Evolutionary conservation across 208 protist species (phyloP), one percentile per base, ranked within the genome.

Genomic region (Crithidia expoeki): DNA sequence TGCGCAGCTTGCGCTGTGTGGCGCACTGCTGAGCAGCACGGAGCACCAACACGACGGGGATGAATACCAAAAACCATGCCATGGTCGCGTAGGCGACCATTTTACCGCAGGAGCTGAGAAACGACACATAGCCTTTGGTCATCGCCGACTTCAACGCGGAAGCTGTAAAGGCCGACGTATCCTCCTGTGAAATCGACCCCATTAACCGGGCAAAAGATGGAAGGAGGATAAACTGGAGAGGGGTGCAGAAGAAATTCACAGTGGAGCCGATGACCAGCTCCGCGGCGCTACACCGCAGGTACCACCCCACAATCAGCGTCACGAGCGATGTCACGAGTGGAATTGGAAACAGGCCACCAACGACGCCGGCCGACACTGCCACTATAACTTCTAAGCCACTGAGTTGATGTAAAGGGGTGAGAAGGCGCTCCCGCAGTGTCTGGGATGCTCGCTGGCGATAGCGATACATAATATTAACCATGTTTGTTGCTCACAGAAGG

Each of bases 301-400:
- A 64, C 5, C 46, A 42, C 11, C 72, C 74, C 7, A 80, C 30
- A 0, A 67, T 0, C 0, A 87, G 19, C 5, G 83, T 85, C 2
- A 69, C 69, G 14, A 85, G 16, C 2, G 80, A 80, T 4, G 80
- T 89, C 16, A 79, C 49, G 16, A 88, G 42, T 1, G 87, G 87
- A 4, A 93, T 49, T 1, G 87, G 84, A 66, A 89, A 93, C 10
- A 90, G 34, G 34, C 87, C 87, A 4, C 80, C 79, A 0, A 84
- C 30, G 6, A 88, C 16, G 40, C 86, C 86, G 27, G 79, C 50
- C 10, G 68, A 47, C 2, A 78, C 32, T n/a, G 79, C 61, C 6
- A 82, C 63, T 4, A 70, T 0, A 12, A 85, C 46, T 44, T 86
- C 72, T 0, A 17, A 17, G 2, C 23, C 30, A 1, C 74, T 76